Conservation (phyloP, 805 yeast species). For the Dipodascus albidus region DNA sequence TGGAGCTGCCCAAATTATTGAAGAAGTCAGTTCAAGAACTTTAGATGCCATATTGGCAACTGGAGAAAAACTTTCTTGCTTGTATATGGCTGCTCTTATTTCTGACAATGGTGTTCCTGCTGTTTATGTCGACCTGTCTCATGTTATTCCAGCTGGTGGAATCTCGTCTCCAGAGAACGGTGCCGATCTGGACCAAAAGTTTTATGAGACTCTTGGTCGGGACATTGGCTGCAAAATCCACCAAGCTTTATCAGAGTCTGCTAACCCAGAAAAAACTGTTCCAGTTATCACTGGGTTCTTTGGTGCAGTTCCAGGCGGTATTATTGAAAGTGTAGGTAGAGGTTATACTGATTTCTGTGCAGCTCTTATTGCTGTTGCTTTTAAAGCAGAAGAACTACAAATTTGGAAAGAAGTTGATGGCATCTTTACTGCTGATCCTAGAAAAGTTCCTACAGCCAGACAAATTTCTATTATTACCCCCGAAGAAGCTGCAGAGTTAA, state of each 20-base stretch:
- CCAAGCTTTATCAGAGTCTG: conserved; percentile 23
- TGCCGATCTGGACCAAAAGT: conserved; percentile 49
- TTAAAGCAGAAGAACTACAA: conserved; percentile 86
- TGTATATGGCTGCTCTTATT: conserved; percentile 77
- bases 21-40: conserved; percentile 83
- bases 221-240: conserved; percentile 31
- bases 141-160: conserved; percentile 52
- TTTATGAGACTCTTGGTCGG: conserved; percentile 42
- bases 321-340: conserved; percentile 86
- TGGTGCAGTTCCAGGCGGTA: conserved; percentile 93
- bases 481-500: conserved; percentile 96
- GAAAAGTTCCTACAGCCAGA: conserved; percentile 86
- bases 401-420: conserved; percentile 99
- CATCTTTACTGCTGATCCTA: conserved; percentile 95
- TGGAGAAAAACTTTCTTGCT: conserved; percentile 88
- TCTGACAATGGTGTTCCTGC: conserved; percentile 75
- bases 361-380: conserved; percentile 88
- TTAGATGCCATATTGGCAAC: conserved; percentile 82
- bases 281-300: conserved; percentile 96
- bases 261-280: conserved; percentile 31
- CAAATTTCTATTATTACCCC: conserved; percentile 84
- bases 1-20: conserved; percentile 81
- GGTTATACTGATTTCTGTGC: conserved; percentile 98
- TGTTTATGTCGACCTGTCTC: conserved; percentile 65
- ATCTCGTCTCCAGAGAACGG: conserved; percentile 18